Percentiles rank a stretch among this genome's conserved stretches.
Conservation (phyloP, 208 protist genomes). For the Plasmodiophora brassicae region DNA sequence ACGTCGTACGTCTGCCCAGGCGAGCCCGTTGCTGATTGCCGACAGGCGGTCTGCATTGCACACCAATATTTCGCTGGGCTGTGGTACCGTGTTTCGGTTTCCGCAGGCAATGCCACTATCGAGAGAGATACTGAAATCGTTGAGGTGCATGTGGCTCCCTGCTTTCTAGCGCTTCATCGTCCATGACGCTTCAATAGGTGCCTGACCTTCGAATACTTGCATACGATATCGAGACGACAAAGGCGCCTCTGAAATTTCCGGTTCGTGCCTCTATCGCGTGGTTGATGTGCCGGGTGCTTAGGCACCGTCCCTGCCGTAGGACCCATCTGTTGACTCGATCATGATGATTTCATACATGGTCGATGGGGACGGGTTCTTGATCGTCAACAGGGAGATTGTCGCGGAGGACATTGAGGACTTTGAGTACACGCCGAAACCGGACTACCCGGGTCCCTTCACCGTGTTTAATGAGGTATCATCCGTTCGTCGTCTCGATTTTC, state of each 20-base stretch:
- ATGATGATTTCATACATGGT: conserved; percentile 99
- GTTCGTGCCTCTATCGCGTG: no score
- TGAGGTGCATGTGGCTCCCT: conserved; percentile 37
- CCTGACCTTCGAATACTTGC: conserved; percentile 41
- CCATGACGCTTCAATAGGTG: conserved; percentile 91
- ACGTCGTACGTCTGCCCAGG: conserved; percentile 89
- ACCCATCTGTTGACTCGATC: conserved; percentile 88
- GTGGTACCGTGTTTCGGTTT: conserved; percentile 39
- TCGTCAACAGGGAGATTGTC: conserved; percentile 95
- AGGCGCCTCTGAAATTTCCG: conserved; percentile 97
- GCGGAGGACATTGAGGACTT: conserved; percentile 95
- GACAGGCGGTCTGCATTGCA: conserved; percentile 70
- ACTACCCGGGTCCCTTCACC: conserved; percentile 92
- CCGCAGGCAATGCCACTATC: not conserved
- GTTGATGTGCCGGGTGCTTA: no score
- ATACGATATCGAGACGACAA: conserved; percentile 98
- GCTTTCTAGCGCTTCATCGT: conserved; percentile 56
- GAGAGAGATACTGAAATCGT: conserved; percentile 53
- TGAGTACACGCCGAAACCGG: conserved; percentile 96
- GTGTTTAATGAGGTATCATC: conserved; percentile 51
- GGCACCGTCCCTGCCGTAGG: no score
- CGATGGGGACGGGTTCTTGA: conserved; percentile 93
- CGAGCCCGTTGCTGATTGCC: conserved; percentile 91
- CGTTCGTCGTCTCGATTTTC: no score
- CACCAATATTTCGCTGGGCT: not conserved